phyloP scores from a whole-genome alignment of 2,329 filamentous ascomycete species.

The Biscogniauxia mediterranea region DNA sequence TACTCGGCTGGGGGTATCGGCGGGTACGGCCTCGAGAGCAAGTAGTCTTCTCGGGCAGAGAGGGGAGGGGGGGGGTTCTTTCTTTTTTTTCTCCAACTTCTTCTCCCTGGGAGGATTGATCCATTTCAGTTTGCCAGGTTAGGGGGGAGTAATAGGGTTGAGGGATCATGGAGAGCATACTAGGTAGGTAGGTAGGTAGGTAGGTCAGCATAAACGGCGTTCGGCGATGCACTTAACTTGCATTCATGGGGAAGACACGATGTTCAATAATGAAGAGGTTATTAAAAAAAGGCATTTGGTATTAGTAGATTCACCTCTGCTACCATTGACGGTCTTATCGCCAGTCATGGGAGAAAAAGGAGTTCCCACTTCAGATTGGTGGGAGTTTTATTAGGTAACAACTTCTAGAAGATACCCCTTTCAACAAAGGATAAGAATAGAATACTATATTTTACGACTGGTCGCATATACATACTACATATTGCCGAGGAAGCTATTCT shows the following conservation, averaged over 20 bases:
- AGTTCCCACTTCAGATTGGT: background rate
- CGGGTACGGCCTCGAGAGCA: conserved; percentile 56
- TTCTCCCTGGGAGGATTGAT: background rate
- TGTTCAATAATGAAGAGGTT: conserved; percentile 7
- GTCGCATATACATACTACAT: background rate
- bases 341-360: background rate
- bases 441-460: conserved; percentile 6
- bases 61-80: background rate
- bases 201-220: background rate
- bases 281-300: conserved; percentile 1
- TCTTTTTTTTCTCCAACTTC: background rate
- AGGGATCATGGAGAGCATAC: background rate
- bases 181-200: too few relatives aligned
- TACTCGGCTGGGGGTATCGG: conserved; percentile 54
- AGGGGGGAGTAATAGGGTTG: conserved; percentile 6
- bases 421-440: conserved; percentile 32
- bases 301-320: conserved; percentile 5
- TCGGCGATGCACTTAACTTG: conserved; percentile 23
- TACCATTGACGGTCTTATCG: background rate
- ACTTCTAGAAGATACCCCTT: conserved; percentile 28
- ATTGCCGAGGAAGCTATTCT: too few relatives aligned
- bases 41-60: conserved; percentile 28
- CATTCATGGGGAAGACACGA: conserved; percentile 14
- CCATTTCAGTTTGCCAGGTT: conserved; percentile 6
- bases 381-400: background rate